These are phyloP conservation scores for Blastobotrys peoriensis DNA, from an alignment of 805 yeast species.

Conservation along the genomic window DNA sequence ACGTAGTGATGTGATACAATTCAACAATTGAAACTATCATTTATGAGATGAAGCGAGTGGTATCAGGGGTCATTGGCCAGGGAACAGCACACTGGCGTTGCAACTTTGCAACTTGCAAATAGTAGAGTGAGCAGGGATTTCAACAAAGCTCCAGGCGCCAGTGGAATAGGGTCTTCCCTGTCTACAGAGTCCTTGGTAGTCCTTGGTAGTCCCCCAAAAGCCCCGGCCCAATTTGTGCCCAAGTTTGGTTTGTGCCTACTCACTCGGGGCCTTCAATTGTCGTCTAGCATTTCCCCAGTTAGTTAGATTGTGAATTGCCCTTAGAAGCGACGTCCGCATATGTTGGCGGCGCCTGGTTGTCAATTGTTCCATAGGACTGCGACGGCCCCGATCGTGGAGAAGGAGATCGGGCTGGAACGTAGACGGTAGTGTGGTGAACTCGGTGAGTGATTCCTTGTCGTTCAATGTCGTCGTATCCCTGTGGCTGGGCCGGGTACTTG, in stretches of 20 bases:
- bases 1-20: too few relatives aligned
- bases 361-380: constrained; percentile 1
- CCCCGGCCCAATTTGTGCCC: neutral
- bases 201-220: too few relatives aligned
- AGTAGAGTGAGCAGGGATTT: too few relatives aligned
- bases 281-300: neutral
- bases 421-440: neutral
- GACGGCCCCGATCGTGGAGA: neutral
- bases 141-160: too few relatives aligned
- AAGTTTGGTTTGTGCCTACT: neutral
- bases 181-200: too few relatives aligned
- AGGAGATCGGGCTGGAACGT: constrained; percentile 3
- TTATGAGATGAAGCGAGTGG: too few relatives aligned
- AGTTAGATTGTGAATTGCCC: neutral
- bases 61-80: too few relatives aligned
- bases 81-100: too few relatives aligned
- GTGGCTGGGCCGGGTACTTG: constrained; percentile 46
- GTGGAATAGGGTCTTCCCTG: too few relatives aligned
- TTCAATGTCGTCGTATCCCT: constrained; percentile 25
- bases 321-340: constrained; percentile 5
- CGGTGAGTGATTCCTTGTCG: constrained; percentile 11
- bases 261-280: neutral
- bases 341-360: constrained; percentile 2
- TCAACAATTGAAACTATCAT: too few relatives aligned
- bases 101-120: too few relatives aligned